A percentile compares a stretch with the other conserved stretches of the same genome.
These are phyloP conservation scores for Schizochytrium sp. DNA, from an alignment of 108 stramenopile species.

Conservation along the genomic window DNA sequence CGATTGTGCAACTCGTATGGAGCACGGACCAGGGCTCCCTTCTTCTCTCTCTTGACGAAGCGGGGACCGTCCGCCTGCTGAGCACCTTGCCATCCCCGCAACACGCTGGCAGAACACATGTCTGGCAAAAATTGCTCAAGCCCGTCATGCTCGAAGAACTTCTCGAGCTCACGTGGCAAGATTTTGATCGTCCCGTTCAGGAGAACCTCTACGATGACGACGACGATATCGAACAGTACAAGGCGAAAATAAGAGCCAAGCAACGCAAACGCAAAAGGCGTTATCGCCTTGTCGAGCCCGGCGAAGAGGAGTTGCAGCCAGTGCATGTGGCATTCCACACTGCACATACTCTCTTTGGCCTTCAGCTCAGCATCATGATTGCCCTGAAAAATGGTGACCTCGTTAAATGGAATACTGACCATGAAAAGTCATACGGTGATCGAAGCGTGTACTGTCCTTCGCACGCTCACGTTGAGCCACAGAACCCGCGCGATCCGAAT, in stretches of 20 bases:
- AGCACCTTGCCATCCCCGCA: neutral
- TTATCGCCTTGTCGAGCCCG: neutral
- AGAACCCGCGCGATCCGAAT: neutral
- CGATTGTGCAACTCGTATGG: neutral
- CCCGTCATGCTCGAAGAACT: neutral
- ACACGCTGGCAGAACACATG: neutral
- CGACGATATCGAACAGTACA: neutral
- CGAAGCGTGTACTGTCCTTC: neutral
- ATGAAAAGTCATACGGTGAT: neutral
- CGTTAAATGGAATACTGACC: neutral
- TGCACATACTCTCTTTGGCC: neutral
- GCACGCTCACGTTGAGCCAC: neutral
- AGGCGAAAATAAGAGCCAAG: neutral
- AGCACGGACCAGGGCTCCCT: neutral
- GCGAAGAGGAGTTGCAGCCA: neutral
- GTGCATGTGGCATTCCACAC: neutral
- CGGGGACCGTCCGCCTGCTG: neutral
- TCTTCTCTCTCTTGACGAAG: neutral
- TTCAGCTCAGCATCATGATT: neutral
- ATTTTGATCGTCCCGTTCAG: neutral
- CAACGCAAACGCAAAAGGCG: neutral
- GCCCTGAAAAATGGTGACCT: neutral
- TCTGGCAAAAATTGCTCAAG: neutral
- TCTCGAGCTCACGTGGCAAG: neutral
- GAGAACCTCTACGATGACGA: neutral